phyloP scores from a whole-genome alignment of 139 green algal species.

The Yamagishiella unicocca region DNA sequence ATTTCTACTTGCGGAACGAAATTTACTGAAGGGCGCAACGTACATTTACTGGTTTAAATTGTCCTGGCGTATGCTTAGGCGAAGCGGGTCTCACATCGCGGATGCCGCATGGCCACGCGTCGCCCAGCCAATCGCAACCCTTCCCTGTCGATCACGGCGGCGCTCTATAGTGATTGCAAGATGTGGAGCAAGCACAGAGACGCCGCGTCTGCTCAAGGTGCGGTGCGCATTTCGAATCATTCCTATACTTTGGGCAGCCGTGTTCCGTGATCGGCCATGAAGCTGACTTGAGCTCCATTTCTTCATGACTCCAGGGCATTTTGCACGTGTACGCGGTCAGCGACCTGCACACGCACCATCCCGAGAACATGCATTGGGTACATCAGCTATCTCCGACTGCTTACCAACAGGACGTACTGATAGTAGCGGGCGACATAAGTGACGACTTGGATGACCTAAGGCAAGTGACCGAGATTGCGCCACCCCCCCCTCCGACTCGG shows the following conservation, averaged over 20 bases:
- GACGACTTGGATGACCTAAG: constrained; percentile 64
- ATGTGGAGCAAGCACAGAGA: background rate
- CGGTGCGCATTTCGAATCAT: background rate
- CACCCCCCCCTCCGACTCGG: too few relatives aligned
- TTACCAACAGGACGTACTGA: constrained; percentile 61
- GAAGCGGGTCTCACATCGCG: too few relatives aligned
- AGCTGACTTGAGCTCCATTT: too few relatives aligned
- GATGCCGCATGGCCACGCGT: too few relatives aligned
- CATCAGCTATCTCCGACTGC: constrained; percentile 10
- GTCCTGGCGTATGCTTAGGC: constrained; percentile 8
- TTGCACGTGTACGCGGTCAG: constrained; percentile 70
- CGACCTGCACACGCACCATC: constrained; percentile 85
- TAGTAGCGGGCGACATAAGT: constrained; percentile 84
- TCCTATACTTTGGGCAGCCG: too few relatives aligned
- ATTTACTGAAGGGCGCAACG: too few relatives aligned
- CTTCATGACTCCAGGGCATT: background rate
- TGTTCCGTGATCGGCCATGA: too few relatives aligned
- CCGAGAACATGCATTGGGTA: constrained; percentile 79
- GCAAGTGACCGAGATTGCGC: too few relatives aligned
- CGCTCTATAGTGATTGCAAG: background rate
- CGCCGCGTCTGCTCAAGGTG: background rate
- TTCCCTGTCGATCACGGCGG: too few relatives aligned
- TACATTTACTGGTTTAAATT: too few relatives aligned
- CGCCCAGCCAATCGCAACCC: too few relatives aligned
- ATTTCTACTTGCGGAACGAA: too few relatives aligned